A percentile compares a stretch with the other conserved stretches of the same genome.
These are phyloP conservation scores for Pseudogymnoascus sp. DNA, from an alignment of 2,329 filamentous ascomycete species.

Conservation along the genomic window DNA sequence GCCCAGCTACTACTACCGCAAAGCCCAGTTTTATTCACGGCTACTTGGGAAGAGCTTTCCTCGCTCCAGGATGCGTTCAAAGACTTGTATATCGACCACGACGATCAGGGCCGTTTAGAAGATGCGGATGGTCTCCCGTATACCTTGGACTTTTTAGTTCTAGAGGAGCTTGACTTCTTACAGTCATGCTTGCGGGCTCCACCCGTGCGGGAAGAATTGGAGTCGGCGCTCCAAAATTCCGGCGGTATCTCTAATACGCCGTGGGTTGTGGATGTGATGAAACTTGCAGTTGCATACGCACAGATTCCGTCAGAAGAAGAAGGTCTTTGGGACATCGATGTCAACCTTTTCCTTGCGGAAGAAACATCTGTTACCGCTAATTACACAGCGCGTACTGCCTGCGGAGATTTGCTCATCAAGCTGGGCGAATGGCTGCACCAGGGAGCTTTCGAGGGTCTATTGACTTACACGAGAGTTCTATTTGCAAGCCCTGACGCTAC, in stretches of 20 bases:
- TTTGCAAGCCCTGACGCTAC: conserved; percentile 51
- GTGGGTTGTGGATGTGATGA: conserved; percentile 86
- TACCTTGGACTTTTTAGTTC: conserved; percentile 83
- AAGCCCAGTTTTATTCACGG: conserved; percentile 74
- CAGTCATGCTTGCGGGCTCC: conserved; percentile 84
- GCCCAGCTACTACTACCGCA: conserved; percentile 74
- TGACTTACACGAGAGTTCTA: conserved; percentile 66
- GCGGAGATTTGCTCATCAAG: conserved; percentile 87
- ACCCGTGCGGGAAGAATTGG: conserved; percentile 83
- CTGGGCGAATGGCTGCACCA: conserved; percentile 81
- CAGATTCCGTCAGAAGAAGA: conserved; percentile 91
- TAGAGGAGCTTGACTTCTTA: conserved; percentile 92
- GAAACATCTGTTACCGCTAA: conserved; percentile 93
- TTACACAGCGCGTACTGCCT: conserved; percentile 89
- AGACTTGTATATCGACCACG: conserved; percentile 76
- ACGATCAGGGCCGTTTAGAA: conserved; percentile 80
- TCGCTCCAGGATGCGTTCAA: conserved; percentile 67
- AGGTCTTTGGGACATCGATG: conserved; percentile 92
- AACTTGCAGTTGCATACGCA: conserved; percentile 74
- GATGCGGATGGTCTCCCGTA: conserved; percentile 89
- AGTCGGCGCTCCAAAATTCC: conserved; percentile 62
- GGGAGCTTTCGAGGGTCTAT: conserved; percentile 69
- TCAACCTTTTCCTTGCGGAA: conserved; percentile 90
- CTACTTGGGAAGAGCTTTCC: conserved; percentile 82
- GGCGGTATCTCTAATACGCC: conserved; percentile 55